Evolutionary conservation across 768 basidiomycete species (phyloP).

Genomic region (Suillus americanus): DNA sequence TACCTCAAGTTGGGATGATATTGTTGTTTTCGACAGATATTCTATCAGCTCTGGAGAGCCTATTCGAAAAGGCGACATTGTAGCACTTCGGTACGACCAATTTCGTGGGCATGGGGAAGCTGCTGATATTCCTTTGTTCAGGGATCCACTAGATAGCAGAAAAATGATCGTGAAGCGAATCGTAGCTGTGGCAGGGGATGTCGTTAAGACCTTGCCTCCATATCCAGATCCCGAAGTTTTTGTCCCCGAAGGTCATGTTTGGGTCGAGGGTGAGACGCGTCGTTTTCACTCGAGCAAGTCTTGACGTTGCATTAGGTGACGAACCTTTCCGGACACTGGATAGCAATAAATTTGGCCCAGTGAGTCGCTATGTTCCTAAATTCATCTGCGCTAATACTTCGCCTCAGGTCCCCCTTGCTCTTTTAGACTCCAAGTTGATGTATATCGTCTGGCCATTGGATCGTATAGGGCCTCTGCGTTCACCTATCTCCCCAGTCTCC

Average conservation of each 20-base stretch:
- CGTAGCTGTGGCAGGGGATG: conserved; percentile 60
- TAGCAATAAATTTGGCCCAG: conserved; percentile 73
- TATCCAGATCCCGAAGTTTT: conserved; percentile 53
- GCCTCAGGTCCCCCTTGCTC: conserved; percentile 39
- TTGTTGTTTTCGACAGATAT: conserved; percentile 61
- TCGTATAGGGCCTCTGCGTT: conserved; percentile 41
- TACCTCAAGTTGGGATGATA: conserved; percentile 56
- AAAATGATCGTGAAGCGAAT: conserved; percentile 66
- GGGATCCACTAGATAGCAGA: conserved; percentile 58
- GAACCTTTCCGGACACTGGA: conserved; percentile 67
- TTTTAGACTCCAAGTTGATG: conserved; percentile 51
- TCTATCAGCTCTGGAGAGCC: conserved; percentile 35
- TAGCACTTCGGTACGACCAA: conserved; percentile 53
- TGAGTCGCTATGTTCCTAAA: conserved; percentile 30
- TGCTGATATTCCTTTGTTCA: conserved; percentile 23
- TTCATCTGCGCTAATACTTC: neutral
- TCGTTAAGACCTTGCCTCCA: conserved; percentile 66
- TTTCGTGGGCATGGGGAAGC: neutral
- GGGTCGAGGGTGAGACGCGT: conserved; percentile 65
- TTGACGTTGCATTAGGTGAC: conserved; percentile 46
- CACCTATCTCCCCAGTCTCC: conserved; percentile 20
- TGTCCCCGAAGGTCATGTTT: conserved; percentile 64
- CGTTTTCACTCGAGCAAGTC: conserved; percentile 1
- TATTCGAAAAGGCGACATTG: conserved; percentile 59
- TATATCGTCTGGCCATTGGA: conserved; percentile 52